Evolutionary conservation across 192 early-diverging fungal species (phyloP), one percentile per base, ranked within the genome.

Genomic region (Linnemannia schmuckeri): DNA sequence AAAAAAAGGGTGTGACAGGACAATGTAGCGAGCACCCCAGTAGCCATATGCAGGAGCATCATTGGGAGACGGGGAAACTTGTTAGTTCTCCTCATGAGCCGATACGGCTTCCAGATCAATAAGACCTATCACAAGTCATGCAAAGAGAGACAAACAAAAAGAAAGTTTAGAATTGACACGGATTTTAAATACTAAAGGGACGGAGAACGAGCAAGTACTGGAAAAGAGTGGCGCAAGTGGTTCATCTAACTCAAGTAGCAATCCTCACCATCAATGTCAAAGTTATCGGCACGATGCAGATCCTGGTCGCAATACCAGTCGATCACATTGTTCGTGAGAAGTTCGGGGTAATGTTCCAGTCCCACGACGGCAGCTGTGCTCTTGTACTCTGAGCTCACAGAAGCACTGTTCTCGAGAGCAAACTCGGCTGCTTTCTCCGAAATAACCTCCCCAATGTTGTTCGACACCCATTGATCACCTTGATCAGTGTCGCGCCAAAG

Each of bases 61-160:
- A 33, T 66, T 2, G 9, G 3, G 8, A 33, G 27, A 30, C 10
- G 1, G 9, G 12, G 8, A 15, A 66, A 0, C 27, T 3, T 12
- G 3, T 71, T 41, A 42, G 40, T 69, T 74, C 37, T 75, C 49
- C 44, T 81, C 80, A 4, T 37, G 6, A 15, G 70, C 49, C 3
- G 80, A 81, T 17, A 81, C 80, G 15, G 73, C 73, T 30, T 75
- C 80, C 30, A 81, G 73, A 55, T 82, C 81, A 73, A 82, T 76
- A 30, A 77, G 49, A 6, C 61, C 74, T 77, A 72, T 35, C 3
- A 15, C 13, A 66, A 18, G 9, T 5, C 24, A 55, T 76, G 12
- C 7, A 44, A 76, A 44, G n/a, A 49, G 57, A 57, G 49, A 7
- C 55, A 55, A 42, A 57, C 9, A 38, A 6, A 37, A 37, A n/a